phyloP scores from a whole-genome alignment of 2,329 filamentous ascomycete genomes.

The Didymella exigua region DNA sequence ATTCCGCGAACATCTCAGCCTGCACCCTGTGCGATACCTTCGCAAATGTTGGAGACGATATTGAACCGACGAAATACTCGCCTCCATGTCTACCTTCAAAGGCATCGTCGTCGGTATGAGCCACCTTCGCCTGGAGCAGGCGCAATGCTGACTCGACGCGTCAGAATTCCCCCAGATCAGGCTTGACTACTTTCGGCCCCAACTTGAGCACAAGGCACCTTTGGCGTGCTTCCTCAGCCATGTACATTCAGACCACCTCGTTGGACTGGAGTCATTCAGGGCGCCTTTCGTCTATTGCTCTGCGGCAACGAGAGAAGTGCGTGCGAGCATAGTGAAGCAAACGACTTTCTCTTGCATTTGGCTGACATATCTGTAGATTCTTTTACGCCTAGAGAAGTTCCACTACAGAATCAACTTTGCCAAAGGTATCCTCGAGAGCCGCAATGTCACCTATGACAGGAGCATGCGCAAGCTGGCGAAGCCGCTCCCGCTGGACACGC shows the following conservation, averaged over 20 bases:
- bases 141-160: slow-evolving; percentile 5
- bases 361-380: slow-evolving; percentile 54
- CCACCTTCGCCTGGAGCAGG: not conserved
- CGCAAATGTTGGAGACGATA: slow-evolving; percentile 1
- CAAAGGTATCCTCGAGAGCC: slow-evolving; percentile 75
- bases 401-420: slow-evolving; percentile 81
- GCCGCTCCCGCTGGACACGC: slow-evolving; percentile 80
- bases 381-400: slow-evolving; percentile 79
- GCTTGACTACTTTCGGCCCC: slow-evolving; percentile 79
- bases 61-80: not conserved
- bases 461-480: slow-evolving; percentile 76
- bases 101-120: slow-evolving; percentile 37
- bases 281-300: slow-evolving; percentile 92
- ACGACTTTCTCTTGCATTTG: not conserved
- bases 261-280: slow-evolving; percentile 75
- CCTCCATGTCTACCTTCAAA: slow-evolving; percentile 45
- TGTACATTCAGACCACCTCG: slow-evolving; percentile 88
- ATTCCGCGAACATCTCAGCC: not conserved
- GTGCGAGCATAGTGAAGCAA: not conserved
- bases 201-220: slow-evolving; percentile 62
- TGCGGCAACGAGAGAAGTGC: slow-evolving; percentile 73
- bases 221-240: slow-evolving; percentile 89
- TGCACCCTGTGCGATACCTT: not conserved
- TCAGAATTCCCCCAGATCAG: slow-evolving; percentile 79
- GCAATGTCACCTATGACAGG: slow-evolving; percentile 72